Conservation (phyloP, 441 rosid species). For the Eugenia klotzschiana region DNA sequence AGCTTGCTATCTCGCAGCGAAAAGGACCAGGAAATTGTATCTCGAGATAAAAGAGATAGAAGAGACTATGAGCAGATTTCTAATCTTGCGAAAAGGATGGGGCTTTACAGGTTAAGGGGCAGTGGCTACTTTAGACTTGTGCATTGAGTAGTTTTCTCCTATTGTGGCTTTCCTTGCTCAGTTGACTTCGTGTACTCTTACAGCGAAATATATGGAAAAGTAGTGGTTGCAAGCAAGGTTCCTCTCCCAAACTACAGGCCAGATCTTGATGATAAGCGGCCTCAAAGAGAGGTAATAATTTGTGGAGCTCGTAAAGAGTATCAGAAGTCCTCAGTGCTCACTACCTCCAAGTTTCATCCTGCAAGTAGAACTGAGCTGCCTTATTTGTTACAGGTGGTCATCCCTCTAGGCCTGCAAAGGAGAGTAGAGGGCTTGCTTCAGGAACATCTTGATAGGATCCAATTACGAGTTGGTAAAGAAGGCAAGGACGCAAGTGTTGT, state of each 20-base stretch:
- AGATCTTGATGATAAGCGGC: conserved; percentile 95
- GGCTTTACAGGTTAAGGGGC: conserved; percentile 59
- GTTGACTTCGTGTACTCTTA: background rate
- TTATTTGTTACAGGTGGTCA: conserved; percentile 43
- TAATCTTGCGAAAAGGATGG: conserved; percentile 78
- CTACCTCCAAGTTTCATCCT: background rate
- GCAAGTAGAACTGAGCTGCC: conserved; percentile 2
- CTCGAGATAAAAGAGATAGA: conserved; percentile 84
- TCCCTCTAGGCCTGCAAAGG: conserved; percentile 82
- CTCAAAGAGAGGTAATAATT: conserved; percentile 81
- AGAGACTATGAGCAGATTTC: conserved; percentile 91
- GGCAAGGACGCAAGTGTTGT: conserved; percentile 16
- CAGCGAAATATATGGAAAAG: conserved; percentile 88
- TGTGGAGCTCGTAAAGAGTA: background rate
- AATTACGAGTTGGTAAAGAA: conserved; percentile 35
- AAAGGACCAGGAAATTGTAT: conserved; percentile 70
- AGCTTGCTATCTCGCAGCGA: conserved; percentile 54
- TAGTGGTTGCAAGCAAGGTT: conserved; percentile 92
- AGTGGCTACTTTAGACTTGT: background rate
- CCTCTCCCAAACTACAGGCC: conserved; percentile 96
- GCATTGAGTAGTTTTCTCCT: background rate
- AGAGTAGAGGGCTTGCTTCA: conserved; percentile 89
- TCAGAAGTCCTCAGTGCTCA: background rate
- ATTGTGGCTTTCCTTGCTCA: background rate
- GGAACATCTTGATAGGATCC: conserved; percentile 75